Percentiles rank a stretch among this genome's conserved stretches.
Conservation (phyloP, 176 grass and related monocot genomes). For the Oryza nivara region DNA sequence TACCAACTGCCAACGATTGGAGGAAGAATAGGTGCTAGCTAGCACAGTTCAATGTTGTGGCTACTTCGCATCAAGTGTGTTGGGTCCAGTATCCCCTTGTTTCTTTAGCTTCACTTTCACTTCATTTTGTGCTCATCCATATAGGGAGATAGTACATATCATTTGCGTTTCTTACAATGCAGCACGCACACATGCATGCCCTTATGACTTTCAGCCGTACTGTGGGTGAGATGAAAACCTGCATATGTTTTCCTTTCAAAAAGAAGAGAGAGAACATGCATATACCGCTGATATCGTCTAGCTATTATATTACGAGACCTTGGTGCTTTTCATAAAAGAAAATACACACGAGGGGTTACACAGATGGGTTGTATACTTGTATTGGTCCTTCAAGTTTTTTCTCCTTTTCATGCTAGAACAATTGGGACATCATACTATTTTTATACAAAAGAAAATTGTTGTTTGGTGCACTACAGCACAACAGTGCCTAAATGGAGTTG, state of each 20-base stretch:
- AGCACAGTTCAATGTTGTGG: neutral
- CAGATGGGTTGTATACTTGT: neutral
- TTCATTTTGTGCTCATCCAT: neutral
- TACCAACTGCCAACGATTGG: conserved; percentile 1
- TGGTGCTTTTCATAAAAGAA: neutral
- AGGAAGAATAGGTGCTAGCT: conserved; percentile 10
- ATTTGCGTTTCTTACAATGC: neutral
- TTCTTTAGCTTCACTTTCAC: neutral
- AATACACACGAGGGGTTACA: neutral
- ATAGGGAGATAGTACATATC: neutral
- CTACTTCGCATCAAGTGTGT: conserved; percentile 1
- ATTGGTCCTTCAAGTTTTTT: neutral
- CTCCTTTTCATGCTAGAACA: neutral
- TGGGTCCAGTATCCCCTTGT: neutral
- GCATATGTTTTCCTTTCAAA: neutral
- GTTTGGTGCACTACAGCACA: conserved; percentile 42
- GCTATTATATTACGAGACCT: neutral
- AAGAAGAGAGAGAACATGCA: neutral
- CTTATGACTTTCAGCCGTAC: too few relatives aligned
- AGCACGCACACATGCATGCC: neutral
- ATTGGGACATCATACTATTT: neutral
- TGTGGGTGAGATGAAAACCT: neutral
- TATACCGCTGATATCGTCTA: neutral
- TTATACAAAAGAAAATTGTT: neutral
- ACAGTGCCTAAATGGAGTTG: conserved; percentile 21